Evolutionary conservation across 139 green algal species (phyloP), one percentile per base, ranked within the genome.

Genomic region (Coelastrella sp.): DNA sequence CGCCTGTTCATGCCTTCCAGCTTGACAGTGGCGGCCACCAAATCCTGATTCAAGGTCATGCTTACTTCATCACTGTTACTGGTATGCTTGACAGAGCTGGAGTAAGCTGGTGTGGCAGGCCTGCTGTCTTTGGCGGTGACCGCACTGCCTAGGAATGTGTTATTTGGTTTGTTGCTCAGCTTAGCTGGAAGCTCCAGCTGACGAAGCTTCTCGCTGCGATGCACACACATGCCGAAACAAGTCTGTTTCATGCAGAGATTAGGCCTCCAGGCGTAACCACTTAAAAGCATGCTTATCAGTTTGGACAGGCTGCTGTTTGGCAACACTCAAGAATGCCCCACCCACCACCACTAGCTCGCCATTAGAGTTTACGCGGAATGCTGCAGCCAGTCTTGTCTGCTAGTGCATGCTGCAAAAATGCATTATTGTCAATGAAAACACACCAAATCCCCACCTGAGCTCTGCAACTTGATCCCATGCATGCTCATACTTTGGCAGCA

Each of bases 11-110:
- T 81, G 2, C 89, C 79, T 58, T 95, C 92, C 64, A 92, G 73
- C 76, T 92, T 83, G 71, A 96, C 92, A 0, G 77, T 75, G 3
- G 85, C 83, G 47, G 94, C 89, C 54, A 95, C 92, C 76, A 96
- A 89, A 83, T 96, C 92, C 77, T 93, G 90, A 2, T 86, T 73
- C 65, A 95, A 68, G 11, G 7, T 16, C 85, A 90, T 47, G 5
- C 22, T 61, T 6, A 84, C 16, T 10, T 90, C 73, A 19, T 79
- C 84, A 64, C n/a, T 16, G 10, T 0, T 71, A 13, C 0, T 71
- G 61, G 61, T 10, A 19, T 47, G 54, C 10, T 17, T 14, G 32
- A n/a, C 23, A 80, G 84, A 7, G 16, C 3, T 32, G 16, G 16
- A 14, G 54, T 10, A 32, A 22, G 68, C 17, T 7, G 68, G 8